Percentiles rank a stretch among this genome's conserved stretches.
Evolutionary conservation across 2,329 filamentous ascomycete genomes (phyloP).

Genomic region (Colletotrichum sp.): DNA sequence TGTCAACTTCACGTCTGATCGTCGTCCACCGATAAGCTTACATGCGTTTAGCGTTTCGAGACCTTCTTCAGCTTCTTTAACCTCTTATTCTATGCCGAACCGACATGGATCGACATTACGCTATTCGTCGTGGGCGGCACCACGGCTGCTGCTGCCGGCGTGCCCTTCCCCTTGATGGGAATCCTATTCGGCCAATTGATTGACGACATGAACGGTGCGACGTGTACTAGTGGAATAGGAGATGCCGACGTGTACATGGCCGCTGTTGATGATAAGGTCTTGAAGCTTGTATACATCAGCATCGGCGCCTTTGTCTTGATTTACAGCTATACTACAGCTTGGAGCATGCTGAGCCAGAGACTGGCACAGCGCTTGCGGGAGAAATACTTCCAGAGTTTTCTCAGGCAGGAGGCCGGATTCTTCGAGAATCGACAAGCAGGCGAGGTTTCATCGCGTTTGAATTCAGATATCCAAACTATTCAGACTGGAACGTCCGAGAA

Average conservation of each 20-base stretch:
- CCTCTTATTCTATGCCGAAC: conserved; percentile 11
- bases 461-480: conserved; percentile 63
- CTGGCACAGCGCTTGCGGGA: conserved; percentile 61
- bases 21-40: neutral
- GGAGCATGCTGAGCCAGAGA: conserved; percentile 60
- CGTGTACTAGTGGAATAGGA: conserved; percentile 36
- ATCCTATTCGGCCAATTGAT: conserved; percentile 61
- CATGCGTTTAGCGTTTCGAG: neutral
- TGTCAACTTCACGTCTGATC: neutral
- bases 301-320: conserved; percentile 62
- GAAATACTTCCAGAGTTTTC: conserved; percentile 56
- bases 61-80: conserved; percentile 3
- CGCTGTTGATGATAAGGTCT: conserved; percentile 52
- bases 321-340: conserved; percentile 63
- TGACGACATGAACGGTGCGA: conserved; percentile 55
- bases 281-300: conserved; percentile 62
- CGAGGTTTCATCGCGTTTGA: conserved; percentile 60
- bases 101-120: conserved; percentile 20
- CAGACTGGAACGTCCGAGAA: conserved; percentile 68
- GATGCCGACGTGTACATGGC: conserved; percentile 26
- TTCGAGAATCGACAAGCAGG: conserved; percentile 61
- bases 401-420: conserved; percentile 60
- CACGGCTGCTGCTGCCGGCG: conserved; percentile 52
- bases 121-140: conserved; percentile 19
- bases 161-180: conserved; percentile 59